Percentiles rank a stretch among this genome's conserved stretches.
Evolutionary conservation across 2,329 filamentous ascomycete genomes (phyloP).

Genomic region (Diplodia corticola): DNA sequence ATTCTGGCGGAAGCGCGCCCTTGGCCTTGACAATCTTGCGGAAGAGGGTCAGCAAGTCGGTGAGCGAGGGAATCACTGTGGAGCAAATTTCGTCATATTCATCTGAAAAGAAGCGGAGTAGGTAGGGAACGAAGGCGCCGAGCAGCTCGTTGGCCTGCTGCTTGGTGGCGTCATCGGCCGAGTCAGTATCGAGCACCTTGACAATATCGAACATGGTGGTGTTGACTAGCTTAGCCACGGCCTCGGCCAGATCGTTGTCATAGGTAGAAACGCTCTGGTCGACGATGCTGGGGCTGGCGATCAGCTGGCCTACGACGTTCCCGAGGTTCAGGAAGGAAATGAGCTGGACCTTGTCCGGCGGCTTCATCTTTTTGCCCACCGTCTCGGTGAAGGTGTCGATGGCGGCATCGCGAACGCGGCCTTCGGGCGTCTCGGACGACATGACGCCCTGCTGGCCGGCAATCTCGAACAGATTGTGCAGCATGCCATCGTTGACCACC

Average conservation of each 20-base stretch:
- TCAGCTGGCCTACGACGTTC: constrained; percentile 81
- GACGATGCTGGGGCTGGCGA: constrained; percentile 76
- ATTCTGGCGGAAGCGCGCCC: constrained; percentile 67
- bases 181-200: constrained; percentile 74
- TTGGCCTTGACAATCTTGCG: constrained; percentile 70
- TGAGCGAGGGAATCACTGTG: constrained; percentile 89
- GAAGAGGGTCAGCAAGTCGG: constrained; percentile 87
- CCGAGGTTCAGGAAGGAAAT: constrained; percentile 87
- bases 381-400: constrained; percentile 96
- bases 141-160: constrained; percentile 78
- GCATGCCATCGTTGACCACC: constrained; percentile 79
- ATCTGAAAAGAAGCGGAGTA: constrained; percentile 93
- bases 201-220: constrained; percentile 85
- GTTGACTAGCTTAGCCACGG: constrained; percentile 93
- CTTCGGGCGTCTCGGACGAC: constrained; percentile 58
- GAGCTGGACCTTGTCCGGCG: constrained; percentile 89
- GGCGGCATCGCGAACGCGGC: constrained; percentile 84
- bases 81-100: constrained; percentile 98
- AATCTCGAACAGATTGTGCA: constrained; percentile 80
- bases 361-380: constrained; percentile 96
- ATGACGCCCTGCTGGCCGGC: constrained; percentile 69
- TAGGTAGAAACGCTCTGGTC: constrained; percentile 82
- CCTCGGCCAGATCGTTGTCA: constrained; percentile 92
- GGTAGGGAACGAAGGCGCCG: constrained; percentile 78
- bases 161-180: constrained; percentile 62